Evolutionary conservation across 345 rosid genomes (phyloP), one percentile per base, ranked within the genome.

Genomic region (Cardamine occulta): DNA sequence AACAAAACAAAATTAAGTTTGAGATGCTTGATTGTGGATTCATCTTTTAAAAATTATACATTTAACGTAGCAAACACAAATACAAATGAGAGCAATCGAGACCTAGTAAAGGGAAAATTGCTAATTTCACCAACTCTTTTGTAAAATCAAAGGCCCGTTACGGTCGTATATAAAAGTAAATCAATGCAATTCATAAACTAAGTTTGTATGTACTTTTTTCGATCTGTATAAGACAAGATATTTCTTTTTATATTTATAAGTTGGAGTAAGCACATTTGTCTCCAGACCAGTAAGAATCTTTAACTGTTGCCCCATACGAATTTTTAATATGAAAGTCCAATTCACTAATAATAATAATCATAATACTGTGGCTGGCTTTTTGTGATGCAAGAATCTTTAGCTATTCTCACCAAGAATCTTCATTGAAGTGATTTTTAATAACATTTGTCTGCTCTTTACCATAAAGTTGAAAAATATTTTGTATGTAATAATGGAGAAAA

Each of bases 311-410:
- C 23, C 23, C 23, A 15, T 13, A 8, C 7, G 45, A 28, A 63
- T 32, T 11, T 73, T 23, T 56, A 55, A 26, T 48, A 29, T 35
- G 18, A 48, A 47, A 7, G 1, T 47, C 26, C 12, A 14, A 15
- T 56, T 4, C 18, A 7, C 6, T 17, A 37, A 62, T n/a, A 55
- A 12, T 68, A 31, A n/a, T 40, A 21, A 42, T 23, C 5, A 39
- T 35, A 17, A 23, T 14, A 66, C 4, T 4, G 14, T 28, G 49
- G 44, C 14, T 78, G 18, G 60, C 24, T 61, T 78, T 72, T 72
- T 66, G 62, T 73, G 73, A 40, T 57, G 57, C 47, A 60, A 6
- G 81, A 66, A 78, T 78, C 74, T 49, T 39, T 56, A 26, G 8
- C 56, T 37, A 64, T 28, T 66, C 62, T 40, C 34, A 47, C 42